Evolutionary conservation across 208 protist genomes (phyloP), one percentile per base, ranked within the genome.

Genomic region (Jaenimonas drosophilae): DNA sequence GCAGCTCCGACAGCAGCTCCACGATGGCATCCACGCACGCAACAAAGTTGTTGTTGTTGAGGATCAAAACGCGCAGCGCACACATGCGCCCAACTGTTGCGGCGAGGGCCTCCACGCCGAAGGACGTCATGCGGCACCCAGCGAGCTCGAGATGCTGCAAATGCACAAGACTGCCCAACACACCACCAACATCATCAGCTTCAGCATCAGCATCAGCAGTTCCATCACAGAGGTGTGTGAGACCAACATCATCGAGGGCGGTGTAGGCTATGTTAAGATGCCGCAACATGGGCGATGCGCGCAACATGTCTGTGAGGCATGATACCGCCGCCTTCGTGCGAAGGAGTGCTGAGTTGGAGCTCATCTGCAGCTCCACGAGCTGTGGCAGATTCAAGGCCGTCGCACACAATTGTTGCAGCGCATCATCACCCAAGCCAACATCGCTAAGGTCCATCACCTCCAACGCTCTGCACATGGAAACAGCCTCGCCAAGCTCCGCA

Each of bases 161-260:
- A 19, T 40, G 21, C 14, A 30, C n/a, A 32, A 90, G 55, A 9
- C 21, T 37, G 29, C 46, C 34, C 31, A 86, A 53, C 38, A 73
- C 70, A 7, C 70, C 64, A n/a, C 36, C 57, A 14, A 14, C 28
- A 11, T 28, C 9, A 21, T n/a, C 36, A 30, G 5, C 30, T 2
- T 11, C 44, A 32, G 31, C 54, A 1, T 7, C 32, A 16, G 29
- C n/a, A 7, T 46, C 50, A 14, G 19, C 26, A 4, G 49, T 32
- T 24, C 74, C 76, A 50, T 90, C 81, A 32, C 73, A 78, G 48
- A 90, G 56, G 41, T 79, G 53, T 19, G 74, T 74, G 4, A 81
- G 46, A 17, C 81, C 81, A 6, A 81, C 33, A 48, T 75, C 74
- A n/a, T 70, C 81, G 4, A 90, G 49, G 3, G 42, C 73, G 3